Evolutionary conservation across 164 flowering plant genomes (phyloP), one percentile per base, ranked within the genome.

Genomic region (Umbellularia californica): DNA sequence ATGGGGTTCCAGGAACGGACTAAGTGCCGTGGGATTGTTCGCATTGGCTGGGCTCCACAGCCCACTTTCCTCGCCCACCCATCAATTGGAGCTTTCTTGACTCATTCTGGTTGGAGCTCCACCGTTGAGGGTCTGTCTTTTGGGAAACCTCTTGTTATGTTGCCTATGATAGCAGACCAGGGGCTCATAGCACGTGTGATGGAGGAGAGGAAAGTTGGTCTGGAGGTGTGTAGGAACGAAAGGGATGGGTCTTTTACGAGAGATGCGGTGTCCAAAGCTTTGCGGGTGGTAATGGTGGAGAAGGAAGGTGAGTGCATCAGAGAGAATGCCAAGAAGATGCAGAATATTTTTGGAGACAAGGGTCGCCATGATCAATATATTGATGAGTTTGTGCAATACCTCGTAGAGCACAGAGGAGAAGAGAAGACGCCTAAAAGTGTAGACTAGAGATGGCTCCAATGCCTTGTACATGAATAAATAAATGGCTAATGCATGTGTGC

Each of bases 31-130:
- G 85, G 87, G 5, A 0, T 84, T 3, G 77, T 87, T 0, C 82
- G 82, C 24, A 70, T 11, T 60, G 77, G 80, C 13, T 86, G 90
- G 88, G 89, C 72, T 6, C 87, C 85, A 17, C 88, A 88, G 24
- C 60, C 78, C 23, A 77, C 33, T 68, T 79, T 88, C 68, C 73
- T 86, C 63, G 76, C 69, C 41, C 91, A 86, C 74, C 67, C 70
- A 10, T 86, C 88, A 0, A 73, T 85, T 0, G 88, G 88, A 0
- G 82, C 79, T 2, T 81, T 86, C 70, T 70, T 86, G 78, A 78
- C 80, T 20, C 87, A 88, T 60, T 79, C 79, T 10, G 89, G 89
- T 3, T 85, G 87, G 88, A 77, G 85, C 47, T 86, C 89, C 0
- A 60, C 80, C 0, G 75, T 85, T 4, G 90, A 88, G 77, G 84